Conservation (phyloP, 163 green algal genomes). For the Smithsoniella earleae region DNA sequence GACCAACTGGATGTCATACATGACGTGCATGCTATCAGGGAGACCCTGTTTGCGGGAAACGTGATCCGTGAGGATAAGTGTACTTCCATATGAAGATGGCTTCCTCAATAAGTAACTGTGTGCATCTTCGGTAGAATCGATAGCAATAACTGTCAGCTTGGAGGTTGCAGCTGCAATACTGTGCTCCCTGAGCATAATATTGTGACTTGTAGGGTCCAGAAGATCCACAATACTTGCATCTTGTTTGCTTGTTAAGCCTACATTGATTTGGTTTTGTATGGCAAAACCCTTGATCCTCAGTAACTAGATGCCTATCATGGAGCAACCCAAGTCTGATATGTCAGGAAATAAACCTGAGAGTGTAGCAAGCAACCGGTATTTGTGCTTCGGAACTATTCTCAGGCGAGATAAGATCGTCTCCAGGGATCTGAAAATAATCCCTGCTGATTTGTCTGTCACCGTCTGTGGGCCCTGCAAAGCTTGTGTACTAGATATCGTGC, state of each 20-base stretch:
- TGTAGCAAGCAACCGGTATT: not conserved
- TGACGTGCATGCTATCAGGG: conserved; percentile 31
- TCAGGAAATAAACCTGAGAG: not conserved
- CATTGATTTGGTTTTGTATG: too few relatives aligned
- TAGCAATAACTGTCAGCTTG: not conserved
- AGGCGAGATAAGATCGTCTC: not conserved
- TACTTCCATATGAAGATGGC: too few relatives aligned
- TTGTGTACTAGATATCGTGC: too few relatives aligned
- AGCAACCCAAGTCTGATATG: too few relatives aligned
- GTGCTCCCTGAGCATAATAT: not conserved
- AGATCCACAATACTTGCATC: not conserved
- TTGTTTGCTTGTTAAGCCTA: not conserved
- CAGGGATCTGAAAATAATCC: not conserved
- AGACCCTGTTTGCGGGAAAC: not conserved
- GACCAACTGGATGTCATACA: conserved; percentile 40
- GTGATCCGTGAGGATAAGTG: not conserved
- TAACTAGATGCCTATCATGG: too few relatives aligned
- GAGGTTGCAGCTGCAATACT: not conserved
- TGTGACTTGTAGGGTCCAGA: not conserved
- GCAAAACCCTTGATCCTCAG: too few relatives aligned
- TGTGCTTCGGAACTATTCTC: not conserved
- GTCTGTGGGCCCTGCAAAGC: not conserved
- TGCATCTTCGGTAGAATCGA: not conserved
- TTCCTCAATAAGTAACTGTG: not conserved
- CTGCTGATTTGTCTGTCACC: not conserved